Conservation (phyloP, 2,329 filamentous ascomycete genomes). For the Sporothrix pseudoabietina region DNA sequence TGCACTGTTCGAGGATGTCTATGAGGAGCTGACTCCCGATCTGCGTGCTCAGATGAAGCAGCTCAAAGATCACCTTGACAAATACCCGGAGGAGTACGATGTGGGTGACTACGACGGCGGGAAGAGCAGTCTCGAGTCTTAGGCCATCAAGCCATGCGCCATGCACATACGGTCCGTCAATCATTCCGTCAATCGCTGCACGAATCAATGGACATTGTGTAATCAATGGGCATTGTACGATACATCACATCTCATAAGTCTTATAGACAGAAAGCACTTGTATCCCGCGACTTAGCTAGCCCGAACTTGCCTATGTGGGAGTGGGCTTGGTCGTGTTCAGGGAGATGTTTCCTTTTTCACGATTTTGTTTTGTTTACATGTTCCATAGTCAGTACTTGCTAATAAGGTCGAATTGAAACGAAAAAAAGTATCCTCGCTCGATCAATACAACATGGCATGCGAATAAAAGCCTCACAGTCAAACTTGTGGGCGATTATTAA, state of each 20-base stretch:
- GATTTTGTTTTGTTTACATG: too few relatives aligned
- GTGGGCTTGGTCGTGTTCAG: too few relatives aligned
- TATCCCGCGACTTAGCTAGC: too few relatives aligned
- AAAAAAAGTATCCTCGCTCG: too few relatives aligned
- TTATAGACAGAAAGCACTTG: not conserved
- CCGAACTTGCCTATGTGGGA: too few relatives aligned
- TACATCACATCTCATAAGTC: not conserved
- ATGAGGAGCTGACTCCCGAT: conserved; percentile 73
- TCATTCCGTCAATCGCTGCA: not conserved
- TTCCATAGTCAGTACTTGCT: too few relatives aligned
- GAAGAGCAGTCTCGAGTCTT: conserved; percentile 38
- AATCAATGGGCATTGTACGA: not conserved
- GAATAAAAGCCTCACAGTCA: too few relatives aligned
- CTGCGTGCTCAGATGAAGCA: conserved; percentile 69
- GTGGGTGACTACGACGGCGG: conserved; percentile 42
- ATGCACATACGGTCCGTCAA: not conserved
- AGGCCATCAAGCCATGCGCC: not conserved
- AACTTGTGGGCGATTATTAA: too few relatives aligned
- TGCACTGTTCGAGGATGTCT: conserved; percentile 82
- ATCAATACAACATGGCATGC: too few relatives aligned
- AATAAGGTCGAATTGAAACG: too few relatives aligned
- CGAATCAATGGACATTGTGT: not conserved
- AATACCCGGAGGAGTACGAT: conserved; percentile 93
- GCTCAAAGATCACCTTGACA: conserved; percentile 74
- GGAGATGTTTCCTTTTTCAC: too few relatives aligned